Percentiles rank a stretch among this genome's conserved stretches.
These are phyloP conservation scores for Mesembryanthemum crystallinum DNA, from an alignment of 148 eudicot genomes.

Conservation along the genomic window DNA sequence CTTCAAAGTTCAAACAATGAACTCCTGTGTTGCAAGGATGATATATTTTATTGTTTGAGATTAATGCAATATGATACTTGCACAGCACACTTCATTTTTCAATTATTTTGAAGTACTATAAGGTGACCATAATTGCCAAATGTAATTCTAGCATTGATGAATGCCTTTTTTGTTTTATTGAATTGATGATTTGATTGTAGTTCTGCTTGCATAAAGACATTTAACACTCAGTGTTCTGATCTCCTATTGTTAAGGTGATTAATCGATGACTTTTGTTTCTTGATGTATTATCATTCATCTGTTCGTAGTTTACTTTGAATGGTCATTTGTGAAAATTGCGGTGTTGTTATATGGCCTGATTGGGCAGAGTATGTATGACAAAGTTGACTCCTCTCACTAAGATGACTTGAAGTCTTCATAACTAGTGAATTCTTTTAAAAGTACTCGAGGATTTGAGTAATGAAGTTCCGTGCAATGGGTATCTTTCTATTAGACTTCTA, in stretches of 20 bases:
- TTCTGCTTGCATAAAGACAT: too few species aligned
- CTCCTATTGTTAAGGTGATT: neutral
- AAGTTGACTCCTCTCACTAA: too few species aligned
- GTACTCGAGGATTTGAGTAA: too few species aligned
- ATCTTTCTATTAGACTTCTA: too few species aligned
- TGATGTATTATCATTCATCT: too few species aligned
- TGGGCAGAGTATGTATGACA: too few species aligned
- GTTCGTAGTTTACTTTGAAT: too few species aligned
- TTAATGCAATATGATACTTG: neutral
- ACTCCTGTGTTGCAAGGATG: neutral
- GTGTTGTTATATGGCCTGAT: too few species aligned
- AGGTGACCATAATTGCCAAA: neutral
- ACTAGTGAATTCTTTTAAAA: too few species aligned
- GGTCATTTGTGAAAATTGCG: neutral
- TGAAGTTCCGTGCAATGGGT: too few species aligned
- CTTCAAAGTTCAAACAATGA: neutral
- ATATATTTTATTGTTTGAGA: neutral
- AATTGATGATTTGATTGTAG: neutral
- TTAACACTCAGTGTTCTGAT: neutral
- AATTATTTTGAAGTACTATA: neutral
- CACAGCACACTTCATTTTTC: neutral
- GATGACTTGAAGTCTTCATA: too few species aligned
- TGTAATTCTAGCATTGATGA: neutral
- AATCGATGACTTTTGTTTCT: too few species aligned
- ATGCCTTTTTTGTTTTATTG: neutral